Percentiles rank a stretch among this genome's conserved stretches.
Conservation (phyloP, 805 yeast genomes). For the Candida morakotiae region DNA sequence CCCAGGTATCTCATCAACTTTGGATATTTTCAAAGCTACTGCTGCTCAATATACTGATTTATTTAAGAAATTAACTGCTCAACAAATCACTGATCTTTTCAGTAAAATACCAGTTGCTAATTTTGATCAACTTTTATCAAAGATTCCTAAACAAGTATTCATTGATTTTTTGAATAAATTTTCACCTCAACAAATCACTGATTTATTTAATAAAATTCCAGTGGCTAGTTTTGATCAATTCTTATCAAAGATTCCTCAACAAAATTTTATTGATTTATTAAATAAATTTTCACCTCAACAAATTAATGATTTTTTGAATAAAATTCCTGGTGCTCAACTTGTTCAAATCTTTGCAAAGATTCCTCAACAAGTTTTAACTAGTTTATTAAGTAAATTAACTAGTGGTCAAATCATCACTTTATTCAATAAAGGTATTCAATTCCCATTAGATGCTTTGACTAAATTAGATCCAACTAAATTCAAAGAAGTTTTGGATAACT, state of each 20-base stretch:
- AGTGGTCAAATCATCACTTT: neutral
- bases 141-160: neutral
- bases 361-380: neutral
- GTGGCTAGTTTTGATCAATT: neutral
- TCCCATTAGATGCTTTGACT: neutral
- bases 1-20: neutral
- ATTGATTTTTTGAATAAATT: neutral
- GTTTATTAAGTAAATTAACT: neutral
- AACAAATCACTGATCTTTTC: neutral
- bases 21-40: conserved; percentile 1
- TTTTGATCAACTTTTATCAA: neutral
- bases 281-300: neutral
- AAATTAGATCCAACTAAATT: neutral
- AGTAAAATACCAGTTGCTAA: neutral
- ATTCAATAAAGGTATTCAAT: neutral
- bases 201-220: neutral
- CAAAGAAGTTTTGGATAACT: neutral
- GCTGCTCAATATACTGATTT: neutral
- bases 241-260: neutral
- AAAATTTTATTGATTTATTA: neutral
- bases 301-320: neutral
- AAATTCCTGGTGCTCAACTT: neutral
- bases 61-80: neutral
- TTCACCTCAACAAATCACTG: neutral
- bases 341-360: neutral